Evolutionary conservation across 2,329 filamentous ascomycete genomes (phyloP).

Genomic region (Phialemonium atrogriseum): DNA sequence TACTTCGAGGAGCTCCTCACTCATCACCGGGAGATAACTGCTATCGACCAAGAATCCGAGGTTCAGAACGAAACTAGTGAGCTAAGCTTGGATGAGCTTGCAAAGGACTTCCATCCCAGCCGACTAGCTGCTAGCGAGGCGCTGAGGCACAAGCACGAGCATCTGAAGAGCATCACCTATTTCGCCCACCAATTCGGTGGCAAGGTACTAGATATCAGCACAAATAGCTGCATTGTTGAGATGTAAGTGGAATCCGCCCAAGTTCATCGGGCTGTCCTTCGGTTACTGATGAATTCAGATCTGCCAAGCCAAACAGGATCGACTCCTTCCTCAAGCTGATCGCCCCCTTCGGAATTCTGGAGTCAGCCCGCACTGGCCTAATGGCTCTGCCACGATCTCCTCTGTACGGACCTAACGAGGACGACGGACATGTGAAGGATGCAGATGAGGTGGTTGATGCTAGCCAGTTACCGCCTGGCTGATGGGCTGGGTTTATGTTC

Average conservation of each 20-base stretch:
- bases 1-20: slow-evolving; percentile 96
- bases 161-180: slow-evolving; percentile 92
- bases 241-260: slow-evolving; percentile 53
- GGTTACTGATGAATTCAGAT: slow-evolving; percentile 39
- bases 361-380: slow-evolving; percentile 89
- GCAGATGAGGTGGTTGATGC: slow-evolving; percentile 92
- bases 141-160: slow-evolving; percentile 92
- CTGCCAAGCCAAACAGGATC: slow-evolving; percentile 86
- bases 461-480: slow-evolving; percentile 89
- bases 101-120: slow-evolving; percentile 79
- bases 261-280: too few relatives aligned
- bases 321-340: slow-evolving; percentile 97
- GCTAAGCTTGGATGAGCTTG: slow-evolving; percentile 34
- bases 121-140: slow-evolving; percentile 81
- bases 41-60: slow-evolving; percentile 38
- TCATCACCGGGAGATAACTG: slow-evolving; percentile 84
- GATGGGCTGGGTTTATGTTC: too few relatives aligned
- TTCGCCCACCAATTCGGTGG: slow-evolving; percentile 96
- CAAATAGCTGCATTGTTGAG: slow-evolving; percentile 97
- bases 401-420: slow-evolving; percentile 65
- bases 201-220: slow-evolving; percentile 96
- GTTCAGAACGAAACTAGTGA: slow-evolving; percentile 24
- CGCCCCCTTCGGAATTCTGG: slow-evolving; percentile 87
- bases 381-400: slow-evolving; percentile 96
- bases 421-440: slow-evolving; percentile 66